Evolutionary conservation across 2,329 filamentous ascomycete species (phyloP).

Genomic region (Trichoderma oligosporum): DNA sequence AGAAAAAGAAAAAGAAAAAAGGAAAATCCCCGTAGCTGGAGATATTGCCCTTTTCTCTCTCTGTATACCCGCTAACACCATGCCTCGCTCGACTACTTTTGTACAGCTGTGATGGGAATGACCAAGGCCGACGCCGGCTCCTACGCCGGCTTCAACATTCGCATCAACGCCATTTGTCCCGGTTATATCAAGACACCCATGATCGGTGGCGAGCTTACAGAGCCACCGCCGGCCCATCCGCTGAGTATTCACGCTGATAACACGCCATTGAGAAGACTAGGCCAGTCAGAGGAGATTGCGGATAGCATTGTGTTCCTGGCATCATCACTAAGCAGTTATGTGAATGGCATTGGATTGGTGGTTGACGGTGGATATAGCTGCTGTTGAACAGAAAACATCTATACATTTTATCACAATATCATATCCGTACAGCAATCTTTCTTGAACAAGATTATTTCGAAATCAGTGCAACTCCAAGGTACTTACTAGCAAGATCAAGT

Average conservation of each 20-base stretch:
- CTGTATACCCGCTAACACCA: too few species aligned
- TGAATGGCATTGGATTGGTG: constrained; percentile 46
- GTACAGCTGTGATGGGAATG: constrained; percentile 44
- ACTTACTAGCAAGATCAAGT: too few species aligned
- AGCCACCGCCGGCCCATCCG: constrained; percentile 27
- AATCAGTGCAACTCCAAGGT: too few species aligned
- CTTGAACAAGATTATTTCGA: too few species aligned
- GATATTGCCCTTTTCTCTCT: too few species aligned
- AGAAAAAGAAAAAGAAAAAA: not conserved
- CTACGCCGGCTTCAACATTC: constrained; percentile 49
- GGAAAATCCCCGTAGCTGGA: not conserved
- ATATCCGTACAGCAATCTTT: too few species aligned
- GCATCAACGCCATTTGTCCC: constrained; percentile 60
- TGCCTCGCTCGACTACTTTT: not conserved
- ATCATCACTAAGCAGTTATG: constrained; percentile 50
- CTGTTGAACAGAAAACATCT: not conserved
- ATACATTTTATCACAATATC: too few species aligned
- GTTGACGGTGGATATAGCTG: constrained; percentile 43
- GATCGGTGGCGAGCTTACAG: constrained; percentile 25
- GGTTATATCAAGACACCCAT: constrained; percentile 46
- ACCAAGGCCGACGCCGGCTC: constrained; percentile 51
- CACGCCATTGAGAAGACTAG: constrained; percentile 47
- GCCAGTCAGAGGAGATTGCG: constrained; percentile 49
- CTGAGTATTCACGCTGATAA: constrained; percentile 40
- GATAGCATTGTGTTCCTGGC: constrained; percentile 51